Evolutionary conservation across 129 eudicot species (phyloP).

Genomic region (Ambrosia trifida): DNA sequence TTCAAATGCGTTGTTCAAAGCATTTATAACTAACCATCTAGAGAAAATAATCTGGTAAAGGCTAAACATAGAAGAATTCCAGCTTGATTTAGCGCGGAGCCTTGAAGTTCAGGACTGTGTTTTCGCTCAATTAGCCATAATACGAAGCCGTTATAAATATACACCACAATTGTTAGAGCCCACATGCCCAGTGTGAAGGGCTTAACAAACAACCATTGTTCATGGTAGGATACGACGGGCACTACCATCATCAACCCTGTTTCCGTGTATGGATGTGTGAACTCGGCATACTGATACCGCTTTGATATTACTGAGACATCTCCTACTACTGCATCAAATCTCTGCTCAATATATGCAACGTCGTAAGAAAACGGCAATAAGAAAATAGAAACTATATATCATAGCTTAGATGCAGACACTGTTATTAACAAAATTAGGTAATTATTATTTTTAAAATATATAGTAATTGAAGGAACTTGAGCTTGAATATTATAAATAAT

Average conservation of each 20-base stretch:
- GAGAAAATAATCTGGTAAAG: constrained; percentile 32
- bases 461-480: neutral
- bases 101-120: constrained; percentile 35
- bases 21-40: constrained; percentile 22
- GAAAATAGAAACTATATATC: neutral
- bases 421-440: too few relatives aligned
- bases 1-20: neutral
- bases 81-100: constrained; percentile 40
- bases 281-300: constrained; percentile 42
- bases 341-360: constrained; percentile 30
- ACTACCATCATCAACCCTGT: constrained; percentile 55
- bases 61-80: constrained; percentile 33
- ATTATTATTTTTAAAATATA: neutral
- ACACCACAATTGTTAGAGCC: constrained; percentile 34
- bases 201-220: constrained; percentile 50
- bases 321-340: constrained; percentile 54
- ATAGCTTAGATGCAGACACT: neutral
- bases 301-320: constrained; percentile 45
- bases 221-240: constrained; percentile 34
- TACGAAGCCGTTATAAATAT: constrained; percentile 49
- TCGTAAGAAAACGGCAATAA: neutral
- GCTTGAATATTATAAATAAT: neutral
- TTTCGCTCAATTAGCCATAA: constrained; percentile 55
- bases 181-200: constrained; percentile 59
- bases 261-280: constrained; percentile 55